phyloP scores from a whole-genome alignment of 1,284 basidiomycete species.

The Ganoderma lucidum region DNA sequence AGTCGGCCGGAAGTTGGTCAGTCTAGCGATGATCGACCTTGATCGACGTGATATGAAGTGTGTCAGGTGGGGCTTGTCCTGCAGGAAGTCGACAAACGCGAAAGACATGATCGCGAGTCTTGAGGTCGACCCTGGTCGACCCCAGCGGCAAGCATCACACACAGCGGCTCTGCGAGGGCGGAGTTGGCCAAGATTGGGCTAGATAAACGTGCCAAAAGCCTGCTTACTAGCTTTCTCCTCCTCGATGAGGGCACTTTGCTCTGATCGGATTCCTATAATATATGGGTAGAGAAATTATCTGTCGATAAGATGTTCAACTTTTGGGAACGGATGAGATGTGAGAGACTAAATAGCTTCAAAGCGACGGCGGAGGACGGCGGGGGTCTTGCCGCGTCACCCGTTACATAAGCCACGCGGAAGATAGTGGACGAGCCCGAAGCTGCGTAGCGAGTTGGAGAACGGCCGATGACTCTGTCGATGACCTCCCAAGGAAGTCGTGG shows the following conservation, averaged over 20 bases:
- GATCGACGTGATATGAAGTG: neutral
- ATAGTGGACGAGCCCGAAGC: neutral
- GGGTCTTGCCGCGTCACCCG: no score
- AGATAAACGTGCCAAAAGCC: no score
- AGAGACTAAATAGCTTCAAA: no score
- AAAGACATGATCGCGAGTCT: neutral
- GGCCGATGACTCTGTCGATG: neutral
- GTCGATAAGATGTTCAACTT: no score
- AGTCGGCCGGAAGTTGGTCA: neutral
- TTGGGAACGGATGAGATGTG: no score
- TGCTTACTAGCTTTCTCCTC: no score
- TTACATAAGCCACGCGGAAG: no score
- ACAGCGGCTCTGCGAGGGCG: neutral
- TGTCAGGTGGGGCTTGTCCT: neutral
- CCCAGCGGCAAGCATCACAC: neutral
- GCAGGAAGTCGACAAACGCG: neutral
- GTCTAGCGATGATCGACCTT: neutral
- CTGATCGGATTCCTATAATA: no score
- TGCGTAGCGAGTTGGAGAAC: neutral
- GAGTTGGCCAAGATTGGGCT: neutral
- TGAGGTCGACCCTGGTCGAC: neutral
- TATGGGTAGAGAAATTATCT: no score
- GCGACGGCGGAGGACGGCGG: no score
- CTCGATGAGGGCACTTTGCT: no score
- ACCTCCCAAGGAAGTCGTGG: neutral